A percentile compares a stretch with the other conserved stretches of the same genome.
These are phyloP conservation scores for Striga asiatica DNA, from an alignment of 257 asterid genomes.

Conservation along the genomic window DNA sequence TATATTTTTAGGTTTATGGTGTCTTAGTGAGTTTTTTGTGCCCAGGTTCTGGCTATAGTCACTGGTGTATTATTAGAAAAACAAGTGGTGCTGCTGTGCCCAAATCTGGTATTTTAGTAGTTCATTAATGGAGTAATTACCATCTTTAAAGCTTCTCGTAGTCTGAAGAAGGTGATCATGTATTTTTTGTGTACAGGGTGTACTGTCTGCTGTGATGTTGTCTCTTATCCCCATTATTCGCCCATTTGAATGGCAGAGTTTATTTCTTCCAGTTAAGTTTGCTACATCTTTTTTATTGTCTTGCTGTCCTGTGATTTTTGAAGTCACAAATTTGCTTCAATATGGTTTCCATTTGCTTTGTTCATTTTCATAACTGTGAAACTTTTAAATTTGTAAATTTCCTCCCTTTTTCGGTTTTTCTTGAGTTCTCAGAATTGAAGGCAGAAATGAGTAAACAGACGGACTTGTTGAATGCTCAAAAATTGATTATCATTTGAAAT, in stretches of 20 bases:
- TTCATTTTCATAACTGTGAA: not conserved
- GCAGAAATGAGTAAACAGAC: too few species aligned
- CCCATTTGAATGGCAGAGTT: slow-evolving; percentile 98
- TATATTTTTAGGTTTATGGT: not conserved
- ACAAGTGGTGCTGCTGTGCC: slow-evolving; percentile 74
- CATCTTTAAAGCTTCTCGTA: not conserved
- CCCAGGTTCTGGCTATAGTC: slow-evolving; percentile 64
- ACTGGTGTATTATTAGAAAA: slow-evolving; percentile 81
- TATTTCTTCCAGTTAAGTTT: slow-evolving; percentile 82
- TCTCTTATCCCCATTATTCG: slow-evolving; percentile 80
- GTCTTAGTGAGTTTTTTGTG: slow-evolving; percentile 12
- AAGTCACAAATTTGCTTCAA: too few species aligned
- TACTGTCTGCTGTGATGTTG: slow-evolving; percentile 73
- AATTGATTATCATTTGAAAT: not conserved
- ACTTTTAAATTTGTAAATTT: not conserved
- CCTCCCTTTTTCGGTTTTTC: not conserved
- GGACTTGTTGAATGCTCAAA: too few species aligned
- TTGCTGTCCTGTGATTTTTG: slow-evolving; percentile 11
- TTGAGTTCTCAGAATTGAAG: not conserved
- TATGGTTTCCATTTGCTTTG: not conserved
- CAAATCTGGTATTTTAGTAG: slow-evolving; percentile 58
- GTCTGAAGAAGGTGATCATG: slow-evolving; percentile 6
- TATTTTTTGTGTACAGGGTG: slow-evolving; percentile 44
- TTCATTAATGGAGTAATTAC: slow-evolving; percentile 6
- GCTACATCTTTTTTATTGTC: slow-evolving; percentile 6